phyloP scores from a whole-genome alignment of 805 yeast genomes.

The Yarrowia deformans region DNA sequence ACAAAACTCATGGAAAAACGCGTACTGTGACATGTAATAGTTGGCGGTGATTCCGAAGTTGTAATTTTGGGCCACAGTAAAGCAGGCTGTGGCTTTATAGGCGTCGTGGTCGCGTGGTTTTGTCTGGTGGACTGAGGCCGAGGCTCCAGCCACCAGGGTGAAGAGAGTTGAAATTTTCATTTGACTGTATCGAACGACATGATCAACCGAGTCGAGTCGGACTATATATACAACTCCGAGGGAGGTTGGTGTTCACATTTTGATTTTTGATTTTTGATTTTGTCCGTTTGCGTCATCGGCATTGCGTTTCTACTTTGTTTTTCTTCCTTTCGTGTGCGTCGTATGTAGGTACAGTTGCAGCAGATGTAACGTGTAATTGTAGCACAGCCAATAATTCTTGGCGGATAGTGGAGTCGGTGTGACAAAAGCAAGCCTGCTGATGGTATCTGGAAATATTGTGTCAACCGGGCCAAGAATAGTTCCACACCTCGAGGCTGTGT shows the following conservation, averaged over 20 bases:
- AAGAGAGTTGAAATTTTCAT: constrained; percentile 10
- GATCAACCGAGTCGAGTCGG: not conserved
- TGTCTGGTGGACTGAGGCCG: constrained; percentile 17
- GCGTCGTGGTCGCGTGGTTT: constrained; percentile 31
- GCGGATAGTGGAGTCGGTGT: not conserved
- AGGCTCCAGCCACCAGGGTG: constrained; percentile 13
- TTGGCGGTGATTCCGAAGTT: constrained; percentile 25
- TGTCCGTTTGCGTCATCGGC: constrained; percentile 14
- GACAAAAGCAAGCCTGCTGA: not conserved
- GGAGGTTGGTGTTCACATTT: too few relatives aligned
- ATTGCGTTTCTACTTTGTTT: not conserved
- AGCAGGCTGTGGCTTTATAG: constrained; percentile 13
- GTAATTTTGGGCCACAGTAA: constrained; percentile 25
- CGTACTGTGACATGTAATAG: constrained; percentile 13
- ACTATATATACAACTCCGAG: constrained; percentile 1
- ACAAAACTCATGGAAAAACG: constrained; percentile 31
- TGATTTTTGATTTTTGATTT: not conserved
- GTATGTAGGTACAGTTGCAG: constrained; percentile 14
- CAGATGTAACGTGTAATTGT: constrained; percentile 4
- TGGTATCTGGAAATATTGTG: too few relatives aligned
- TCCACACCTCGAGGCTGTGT: constrained; percentile 3
- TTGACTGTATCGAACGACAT: not conserved
- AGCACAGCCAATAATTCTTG: constrained; percentile 19
- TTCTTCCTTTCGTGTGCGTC: constrained; percentile 2
- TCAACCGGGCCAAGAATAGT: too few relatives aligned